These are phyloP conservation scores for Cymodocea nodosa DNA, from an alignment of 116 monocot genomes.

Conservation along the genomic window DNA sequence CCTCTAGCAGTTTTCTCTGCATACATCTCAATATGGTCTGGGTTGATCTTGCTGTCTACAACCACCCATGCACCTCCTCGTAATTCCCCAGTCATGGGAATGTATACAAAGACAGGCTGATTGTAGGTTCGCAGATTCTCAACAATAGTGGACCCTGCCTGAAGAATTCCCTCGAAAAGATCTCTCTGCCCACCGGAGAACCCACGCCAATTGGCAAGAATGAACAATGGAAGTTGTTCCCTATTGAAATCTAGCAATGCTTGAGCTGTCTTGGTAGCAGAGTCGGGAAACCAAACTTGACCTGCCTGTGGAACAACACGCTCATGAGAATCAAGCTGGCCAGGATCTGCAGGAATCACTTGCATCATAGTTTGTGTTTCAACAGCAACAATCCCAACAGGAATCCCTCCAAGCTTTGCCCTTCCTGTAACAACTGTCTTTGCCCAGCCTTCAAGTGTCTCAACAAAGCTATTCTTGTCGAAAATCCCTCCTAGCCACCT, in stretches of 20 bases:
- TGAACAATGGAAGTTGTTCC: conserved; percentile 89
- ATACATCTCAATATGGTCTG: conserved; percentile 98
- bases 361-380: conserved; percentile 96
- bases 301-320: conserved; percentile 94
- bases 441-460: conserved; percentile 96
- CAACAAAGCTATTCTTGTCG: conserved; percentile 82
- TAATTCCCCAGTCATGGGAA: conserved; percentile 86
- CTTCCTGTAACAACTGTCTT: conserved; percentile 94
- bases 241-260: conserved; percentile 90
- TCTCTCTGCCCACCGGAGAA: conserved; percentile 99
- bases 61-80: conserved; percentile 99
- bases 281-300: conserved; percentile 99
- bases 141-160: conserved; percentile 94
- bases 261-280: conserved; percentile 90
- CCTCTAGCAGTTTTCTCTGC: conserved; percentile 86
- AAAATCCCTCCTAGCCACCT: conserved; percentile 88
- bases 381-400: conserved; percentile 92
- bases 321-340: conserved; percentile 95
- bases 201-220: conserved; percentile 97
- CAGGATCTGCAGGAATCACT: conserved; percentile 93
- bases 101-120: conserved; percentile 93
- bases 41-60: conserved; percentile 96
- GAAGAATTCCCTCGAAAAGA: conserved; percentile 97
- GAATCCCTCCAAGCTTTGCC: conserved; percentile 93
- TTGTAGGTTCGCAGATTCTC: conserved; percentile 91